phyloP scores from a whole-genome alignment of 106 monocot species.

The Allium fistulosum region DNA sequence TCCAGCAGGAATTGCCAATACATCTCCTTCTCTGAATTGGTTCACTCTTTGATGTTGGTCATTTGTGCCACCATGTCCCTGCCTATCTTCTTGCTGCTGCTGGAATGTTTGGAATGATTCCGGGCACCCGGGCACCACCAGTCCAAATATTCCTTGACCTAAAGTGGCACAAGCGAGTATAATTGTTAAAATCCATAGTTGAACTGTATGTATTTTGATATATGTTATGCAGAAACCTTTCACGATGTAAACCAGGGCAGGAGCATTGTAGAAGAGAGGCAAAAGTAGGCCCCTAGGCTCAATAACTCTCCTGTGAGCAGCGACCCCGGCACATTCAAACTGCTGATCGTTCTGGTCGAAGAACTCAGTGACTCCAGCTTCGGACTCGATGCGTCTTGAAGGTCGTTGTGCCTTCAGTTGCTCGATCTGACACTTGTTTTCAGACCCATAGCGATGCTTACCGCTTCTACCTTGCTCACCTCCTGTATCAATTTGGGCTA shows the following conservation, averaged over 20 bases:
- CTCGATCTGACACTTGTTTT: constrained; percentile 21
- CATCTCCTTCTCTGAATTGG: constrained; percentile 41
- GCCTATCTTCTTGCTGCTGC: no score
- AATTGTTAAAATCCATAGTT: no score
- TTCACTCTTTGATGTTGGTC: constrained; percentile 50
- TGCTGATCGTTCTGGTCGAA: constrained; percentile 23
- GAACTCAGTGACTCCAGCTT: constrained; percentile 33
- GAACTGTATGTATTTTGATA: no score
- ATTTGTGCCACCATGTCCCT: not conserved
- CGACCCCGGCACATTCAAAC: constrained; percentile 27
- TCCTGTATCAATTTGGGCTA: constrained; percentile 4
- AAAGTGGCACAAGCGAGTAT: not conserved
- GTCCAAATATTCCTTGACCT: constrained; percentile 21
- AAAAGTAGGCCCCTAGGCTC: constrained; percentile 17
- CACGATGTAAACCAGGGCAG: constrained; percentile 24
- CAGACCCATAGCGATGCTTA: not conserved
- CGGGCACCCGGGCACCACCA: constrained; percentile 33
- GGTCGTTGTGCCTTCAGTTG: constrained; percentile 17
- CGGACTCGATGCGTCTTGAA: constrained; percentile 17
- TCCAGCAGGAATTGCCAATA: constrained; percentile 48
- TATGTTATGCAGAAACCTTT: constrained; percentile 8
- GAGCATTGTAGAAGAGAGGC: constrained; percentile 16
- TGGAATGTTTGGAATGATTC: constrained; percentile 1
- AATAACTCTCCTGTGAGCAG: constrained; percentile 3
- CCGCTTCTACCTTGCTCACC: not conserved